Evolutionary conservation across 2,329 filamentous ascomycete genomes (phyloP).

Genomic region (Ophioceras dolichostomum): DNA sequence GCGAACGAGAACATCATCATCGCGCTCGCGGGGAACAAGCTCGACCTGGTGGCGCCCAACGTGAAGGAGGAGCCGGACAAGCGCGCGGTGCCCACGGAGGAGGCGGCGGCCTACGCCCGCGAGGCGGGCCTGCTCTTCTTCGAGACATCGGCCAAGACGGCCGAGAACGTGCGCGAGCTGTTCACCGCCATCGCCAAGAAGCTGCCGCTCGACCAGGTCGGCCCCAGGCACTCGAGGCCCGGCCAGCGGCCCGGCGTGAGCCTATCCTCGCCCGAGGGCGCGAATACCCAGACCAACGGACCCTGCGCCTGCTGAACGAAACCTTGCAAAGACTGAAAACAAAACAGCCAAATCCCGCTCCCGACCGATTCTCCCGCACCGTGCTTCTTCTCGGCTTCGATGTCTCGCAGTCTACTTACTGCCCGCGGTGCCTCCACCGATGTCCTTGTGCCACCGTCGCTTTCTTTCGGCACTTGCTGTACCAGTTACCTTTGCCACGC

Average conservation of each 20-base stretch:
- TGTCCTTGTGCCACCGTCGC: too few species aligned
- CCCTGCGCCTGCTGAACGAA: conserved; percentile 42
- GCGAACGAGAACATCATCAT: conserved; percentile 99
- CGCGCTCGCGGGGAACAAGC: conserved; percentile 92
- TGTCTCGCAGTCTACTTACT: too few species aligned
- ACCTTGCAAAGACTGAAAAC: too few species aligned
- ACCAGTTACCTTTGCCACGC: too few species aligned
- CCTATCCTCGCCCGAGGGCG: conserved; percentile 38
- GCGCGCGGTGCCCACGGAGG: conserved; percentile 76
- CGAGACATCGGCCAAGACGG: conserved; percentile 95
- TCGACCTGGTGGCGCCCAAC: conserved; percentile 88
- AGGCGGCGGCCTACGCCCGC: conserved; percentile 88
- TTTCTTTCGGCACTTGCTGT: too few species aligned
- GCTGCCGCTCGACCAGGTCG: conserved; percentile 87
- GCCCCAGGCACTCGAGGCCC: conserved; percentile 71
- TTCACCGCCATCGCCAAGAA: conserved; percentile 98
- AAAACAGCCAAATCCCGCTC: too few species aligned
- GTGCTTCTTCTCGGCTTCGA: too few species aligned
- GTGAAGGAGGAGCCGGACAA: conserved; percentile 95
- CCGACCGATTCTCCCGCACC: too few species aligned
- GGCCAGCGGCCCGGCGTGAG: conserved; percentile 48
- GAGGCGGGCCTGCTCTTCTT: conserved; percentile 95
- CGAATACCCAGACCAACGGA: conserved; percentile 43
- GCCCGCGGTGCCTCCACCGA: too few species aligned
- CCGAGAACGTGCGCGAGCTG: conserved; percentile 88